Evolutionary conservation across 2,329 filamentous ascomycete species (phyloP).

Genomic region (Stachybotrys chartarum): DNA sequence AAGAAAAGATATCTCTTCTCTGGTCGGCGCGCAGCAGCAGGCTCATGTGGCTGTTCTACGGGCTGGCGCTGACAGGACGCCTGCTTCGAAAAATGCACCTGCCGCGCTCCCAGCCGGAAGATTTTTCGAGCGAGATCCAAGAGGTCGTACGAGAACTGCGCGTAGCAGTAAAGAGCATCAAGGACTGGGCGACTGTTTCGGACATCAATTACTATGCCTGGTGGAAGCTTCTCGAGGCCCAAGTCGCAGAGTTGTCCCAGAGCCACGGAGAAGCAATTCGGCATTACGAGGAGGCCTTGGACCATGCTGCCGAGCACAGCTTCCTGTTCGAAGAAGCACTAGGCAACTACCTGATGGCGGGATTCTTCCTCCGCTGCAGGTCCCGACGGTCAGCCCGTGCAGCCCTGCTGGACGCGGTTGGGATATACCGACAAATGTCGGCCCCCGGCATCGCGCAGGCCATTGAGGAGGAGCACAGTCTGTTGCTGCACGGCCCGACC

Average conservation of each 20-base stretch:
- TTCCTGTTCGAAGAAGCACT: constrained; percentile 67
- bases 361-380: constrained; percentile 58
- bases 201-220: constrained; percentile 66
- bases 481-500: constrained; percentile 57
- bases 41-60: constrained; percentile 52
- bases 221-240: constrained; percentile 61
- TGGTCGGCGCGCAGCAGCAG: constrained; percentile 55
- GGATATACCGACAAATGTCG: constrained; percentile 61
- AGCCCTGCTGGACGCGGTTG: constrained; percentile 60
- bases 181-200: constrained; percentile 56
- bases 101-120: constrained; percentile 33
- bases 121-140: constrained; percentile 33
- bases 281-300: constrained; percentile 63
- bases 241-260: constrained; percentile 55
- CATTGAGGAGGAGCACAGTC: constrained; percentile 60
- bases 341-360: constrained; percentile 66
- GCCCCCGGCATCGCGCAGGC: constrained; percentile 62
- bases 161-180: constrained; percentile 51
- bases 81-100: constrained; percentile 43
- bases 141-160: constrained; percentile 46
- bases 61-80: constrained; percentile 46
- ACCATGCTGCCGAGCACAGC: constrained; percentile 61
- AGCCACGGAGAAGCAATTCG: constrained; percentile 52
- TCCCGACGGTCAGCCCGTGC: constrained; percentile 62
- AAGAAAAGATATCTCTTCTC: constrained; percentile 39